phyloP scores from a whole-genome alignment of 257 asterid species.

The Rehmannia glutinosa region DNA sequence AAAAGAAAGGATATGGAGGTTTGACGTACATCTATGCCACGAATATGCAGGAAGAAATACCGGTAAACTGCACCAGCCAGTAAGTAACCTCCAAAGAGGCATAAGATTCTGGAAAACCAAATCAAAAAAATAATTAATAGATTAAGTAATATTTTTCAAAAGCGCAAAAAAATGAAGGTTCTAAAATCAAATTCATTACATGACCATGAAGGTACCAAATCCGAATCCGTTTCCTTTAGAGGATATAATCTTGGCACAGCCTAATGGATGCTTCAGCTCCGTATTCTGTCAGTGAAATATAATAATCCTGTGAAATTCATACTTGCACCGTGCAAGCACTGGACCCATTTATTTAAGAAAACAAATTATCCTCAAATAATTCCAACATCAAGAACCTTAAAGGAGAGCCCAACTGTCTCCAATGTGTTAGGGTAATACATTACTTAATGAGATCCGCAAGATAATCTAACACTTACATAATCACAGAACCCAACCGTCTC shows the following conservation, averaged over 20 bases:
- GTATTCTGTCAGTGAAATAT: constrained; percentile 48
- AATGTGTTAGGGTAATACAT: not conserved
- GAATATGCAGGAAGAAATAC: constrained; percentile 64
- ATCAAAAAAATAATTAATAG: constrained; percentile 4
- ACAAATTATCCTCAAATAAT: constrained; percentile 1
- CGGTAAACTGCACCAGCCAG: constrained; percentile 80
- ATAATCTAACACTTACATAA: constrained; percentile 58
- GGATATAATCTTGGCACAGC: constrained; percentile 74
- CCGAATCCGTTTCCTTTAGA: constrained; percentile 65
- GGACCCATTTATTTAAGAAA: not conserved
- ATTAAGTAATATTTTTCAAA: constrained; percentile 3
- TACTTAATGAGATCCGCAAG: constrained; percentile 1
- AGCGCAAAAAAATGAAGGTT: not conserved
- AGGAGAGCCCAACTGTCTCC: not conserved
- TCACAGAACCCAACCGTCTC: constrained; percentile 64
- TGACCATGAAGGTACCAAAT: constrained; percentile 57
- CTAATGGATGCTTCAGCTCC: constrained; percentile 83
- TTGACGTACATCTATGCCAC: constrained; percentile 84
- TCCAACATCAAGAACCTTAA: not conserved
- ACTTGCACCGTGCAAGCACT: not conserved
- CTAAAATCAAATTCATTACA: constrained; percentile 35
- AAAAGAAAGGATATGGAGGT: constrained; percentile 6
- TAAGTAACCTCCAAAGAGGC: constrained; percentile 74
- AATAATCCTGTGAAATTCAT: constrained; percentile 22
- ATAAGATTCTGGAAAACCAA: constrained; percentile 51